Evolutionary conservation across 2,329 filamentous ascomycete genomes (phyloP).

Genomic region (Trichoderma lentiforme): DNA sequence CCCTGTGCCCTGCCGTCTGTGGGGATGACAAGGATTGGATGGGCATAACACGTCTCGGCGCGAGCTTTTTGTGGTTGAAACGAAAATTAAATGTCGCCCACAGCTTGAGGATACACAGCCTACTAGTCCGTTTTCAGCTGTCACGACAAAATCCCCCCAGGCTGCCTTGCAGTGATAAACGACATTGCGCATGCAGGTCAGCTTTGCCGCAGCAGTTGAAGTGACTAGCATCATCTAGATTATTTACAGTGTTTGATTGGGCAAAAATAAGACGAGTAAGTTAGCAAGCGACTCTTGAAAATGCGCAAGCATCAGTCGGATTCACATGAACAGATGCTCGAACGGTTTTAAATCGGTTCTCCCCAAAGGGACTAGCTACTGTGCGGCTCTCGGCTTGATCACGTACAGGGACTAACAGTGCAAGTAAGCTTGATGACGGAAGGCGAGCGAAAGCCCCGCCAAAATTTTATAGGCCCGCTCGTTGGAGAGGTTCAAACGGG

Average conservation of each 20-base stretch:
- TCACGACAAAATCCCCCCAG: background rate
- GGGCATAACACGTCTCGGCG: conserved; percentile 15
- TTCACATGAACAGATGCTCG: background rate
- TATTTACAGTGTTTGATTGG: background rate
- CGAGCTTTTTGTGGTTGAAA: conserved; percentile 15
- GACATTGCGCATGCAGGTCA: conserved; percentile 9
- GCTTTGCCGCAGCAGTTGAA: background rate
- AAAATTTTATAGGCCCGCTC: background rate
- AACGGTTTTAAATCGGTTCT: background rate
- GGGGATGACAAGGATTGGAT: conserved; percentile 16
- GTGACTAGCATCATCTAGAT: background rate
- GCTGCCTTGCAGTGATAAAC: background rate
- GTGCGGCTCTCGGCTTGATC: background rate
- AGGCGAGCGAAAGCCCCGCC: background rate
- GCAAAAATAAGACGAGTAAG: background rate
- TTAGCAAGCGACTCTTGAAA: background rate
- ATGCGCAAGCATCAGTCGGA: background rate
- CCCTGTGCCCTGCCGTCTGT: conserved; percentile 15
- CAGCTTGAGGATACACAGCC: background rate
- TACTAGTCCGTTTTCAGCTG: background rate
- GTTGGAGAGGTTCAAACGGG: background rate
- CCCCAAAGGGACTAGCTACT: background rate
- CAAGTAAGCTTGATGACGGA: conserved; percentile 10
- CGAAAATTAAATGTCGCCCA: background rate
- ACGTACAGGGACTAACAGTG: background rate